Evolutionary conservation across 2,329 filamentous ascomycete species (phyloP), one percentile per base, ranked within the genome.

Genomic region (Fusarium marasasianum): DNA sequence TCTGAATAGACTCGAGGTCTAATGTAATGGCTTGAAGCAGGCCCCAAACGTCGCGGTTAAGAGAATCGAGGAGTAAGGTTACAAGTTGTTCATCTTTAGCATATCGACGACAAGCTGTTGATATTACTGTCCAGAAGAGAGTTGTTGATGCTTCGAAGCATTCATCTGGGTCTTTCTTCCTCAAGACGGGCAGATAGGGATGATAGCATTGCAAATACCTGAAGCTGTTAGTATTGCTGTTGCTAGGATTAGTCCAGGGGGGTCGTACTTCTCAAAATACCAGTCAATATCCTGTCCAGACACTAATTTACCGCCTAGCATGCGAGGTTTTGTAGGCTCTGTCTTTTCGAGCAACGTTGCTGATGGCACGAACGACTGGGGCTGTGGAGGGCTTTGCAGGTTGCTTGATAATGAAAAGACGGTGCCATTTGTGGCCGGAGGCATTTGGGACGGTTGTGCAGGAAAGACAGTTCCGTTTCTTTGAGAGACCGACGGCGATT

Each of bases 111-210:
- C 84, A 85, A 13, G 86, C 82, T 24, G 88, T 84, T 69, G 84
- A 85, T 47, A 90, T 81, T 62, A 90, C 83, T n/a, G 85, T 81
- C 88, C 88, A 90, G 75, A 90, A 90, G 12, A 90, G 83, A 14
- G 87, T 81, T 4, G 84, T 83, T 6, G 84, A 84, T 3, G 84
- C 77, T 15, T 86, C 83, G 71, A 87, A 89, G 71, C 85, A 85
- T 59, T 84, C 82, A 65, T 90, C 86, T 10, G 88, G 87, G 65
- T 88, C 85, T 26, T 82, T 83, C 12, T 82, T 82, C 24, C 86
- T 83, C 18, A 90, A 77, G 18, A 90, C 82, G 22, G 88, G 88
- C 53, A 89, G 83, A 71, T 87, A 87, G 6, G 84, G 84, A 63
- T 90, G 87, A 55, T 86, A 89, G 65, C 82, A 83, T 66, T 87